A percentile compares a stretch with the other conserved stretches of the same genome.
Conservation (phyloP, 2,329 filamentous ascomycete species). For the Pseudogymnoascus sp. region DNA sequence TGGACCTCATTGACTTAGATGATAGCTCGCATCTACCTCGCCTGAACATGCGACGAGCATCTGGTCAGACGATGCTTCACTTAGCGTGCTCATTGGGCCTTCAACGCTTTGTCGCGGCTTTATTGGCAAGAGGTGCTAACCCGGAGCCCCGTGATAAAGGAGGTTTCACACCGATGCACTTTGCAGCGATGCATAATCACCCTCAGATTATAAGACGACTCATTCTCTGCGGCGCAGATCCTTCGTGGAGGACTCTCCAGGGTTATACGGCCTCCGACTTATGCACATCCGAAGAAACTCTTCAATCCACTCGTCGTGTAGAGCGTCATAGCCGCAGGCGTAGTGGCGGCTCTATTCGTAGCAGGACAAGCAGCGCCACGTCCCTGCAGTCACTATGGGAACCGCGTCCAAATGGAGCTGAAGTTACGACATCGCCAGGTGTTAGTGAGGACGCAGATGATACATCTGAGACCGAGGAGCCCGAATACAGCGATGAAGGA, state of each 20-base stretch:
- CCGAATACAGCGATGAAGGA: conserved; percentile 25
- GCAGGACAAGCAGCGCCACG: conserved; percentile 58
- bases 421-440: conserved; percentile 29
- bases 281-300: conserved; percentile 57
- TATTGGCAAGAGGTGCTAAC: conserved; percentile 72
- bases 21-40: conserved; percentile 62
- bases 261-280: conserved; percentile 68
- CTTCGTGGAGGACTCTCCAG: conserved; percentile 60
- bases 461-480: conserved; percentile 35
- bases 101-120: conserved; percentile 66
- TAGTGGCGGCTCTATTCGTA: conserved; percentile 54
- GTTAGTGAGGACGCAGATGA: conserved; percentile 38
- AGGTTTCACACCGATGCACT: conserved; percentile 75
- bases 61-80: conserved; percentile 76
- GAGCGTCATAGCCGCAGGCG: conserved; percentile 59
- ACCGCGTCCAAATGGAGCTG: conserved; percentile 40
- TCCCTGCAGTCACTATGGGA: conserved; percentile 65
- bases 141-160: conserved; percentile 68
- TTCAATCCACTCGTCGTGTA: conserved; percentile 56
- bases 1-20: conserved; percentile 75
- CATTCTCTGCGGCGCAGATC: conserved; percentile 66
- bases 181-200: conserved; percentile 71
- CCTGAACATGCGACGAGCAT: conserved; percentile 58
- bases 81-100: conserved; percentile 70
- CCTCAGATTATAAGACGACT: conserved; percentile 69